Base-by-base conservation (phyloP, 2,329 filamentous ascomycete species). In the Aaosphaeria arxii region DNA sequence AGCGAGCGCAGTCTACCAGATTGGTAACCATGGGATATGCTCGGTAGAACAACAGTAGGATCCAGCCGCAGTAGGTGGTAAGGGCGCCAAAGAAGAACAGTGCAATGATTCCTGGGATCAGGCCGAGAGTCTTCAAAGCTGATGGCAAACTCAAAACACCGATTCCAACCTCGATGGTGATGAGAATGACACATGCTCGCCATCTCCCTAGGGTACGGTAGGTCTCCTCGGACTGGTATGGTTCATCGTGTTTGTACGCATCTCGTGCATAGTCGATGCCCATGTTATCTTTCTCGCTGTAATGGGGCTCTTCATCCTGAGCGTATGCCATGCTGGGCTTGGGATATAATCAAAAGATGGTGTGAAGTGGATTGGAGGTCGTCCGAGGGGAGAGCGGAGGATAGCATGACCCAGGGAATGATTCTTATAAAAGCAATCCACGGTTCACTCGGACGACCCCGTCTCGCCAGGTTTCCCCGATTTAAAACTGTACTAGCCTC, bases 131-230 rank as follows among this genome's bases (percentile, higher is more conserved):
- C 42, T 62, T 46, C n/a, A 64, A 54, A 9, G 59, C 61, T 35
- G 60, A 59, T 4, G 61, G 61, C 33, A 64, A 44, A 46, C 57
- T 61, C 38, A 64, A 55, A 44, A 64, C 56, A 40, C 61, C 61
- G 24, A 64, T 64, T 44, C 61, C 61, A 7, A 64, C 42, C 52
- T 64, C 61, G 24, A 64, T 64, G 32, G 61, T 64, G 47, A 64
- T 63, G 11, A 64, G 50, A 38, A 64, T 62, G 11, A 64, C 58
- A 44, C 59, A 62, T 3, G 61, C 59, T 45, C 59, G 50, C 61
- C 61, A 64, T 50, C 61, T 50, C 2, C 61, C 61, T 35, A 64
- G 40, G 1, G 59, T 62, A 31, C 54, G 53, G 52, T 64, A 64
- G 33, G 61, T 55, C 39, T 62, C 61, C 30, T 47, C 39, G 11